Percentiles rank a stretch among this genome's conserved stretches.
phyloP scores from a whole-genome alignment of 257 asterid species.

The Penstemon davidsonii region DNA sequence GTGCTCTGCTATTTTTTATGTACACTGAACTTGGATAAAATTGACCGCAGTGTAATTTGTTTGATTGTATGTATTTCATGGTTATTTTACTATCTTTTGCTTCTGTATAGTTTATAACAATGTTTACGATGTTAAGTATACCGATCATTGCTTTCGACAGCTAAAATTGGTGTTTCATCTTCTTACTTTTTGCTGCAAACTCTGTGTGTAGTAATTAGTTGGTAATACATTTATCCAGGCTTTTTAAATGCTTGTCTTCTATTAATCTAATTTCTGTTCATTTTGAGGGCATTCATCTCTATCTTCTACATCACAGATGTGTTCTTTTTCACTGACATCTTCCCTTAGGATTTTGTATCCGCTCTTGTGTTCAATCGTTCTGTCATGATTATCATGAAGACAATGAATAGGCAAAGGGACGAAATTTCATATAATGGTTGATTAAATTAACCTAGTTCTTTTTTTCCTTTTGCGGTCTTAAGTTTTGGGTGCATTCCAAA shows the following conservation, averaged over 20 bases:
- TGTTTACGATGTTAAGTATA: too few relatives aligned
- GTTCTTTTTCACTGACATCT: conserved; percentile 1
- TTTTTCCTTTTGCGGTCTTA: neutral
- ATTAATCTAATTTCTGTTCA: neutral
- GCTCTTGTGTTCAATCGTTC: conserved; percentile 1
- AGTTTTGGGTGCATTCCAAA: neutral
- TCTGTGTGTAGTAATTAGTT: conserved; percentile 2
- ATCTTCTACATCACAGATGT: neutral
- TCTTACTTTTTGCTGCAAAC: conserved; percentile 11
- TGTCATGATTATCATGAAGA: neutral
- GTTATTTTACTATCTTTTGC: neutral
- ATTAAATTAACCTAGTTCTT: neutral
- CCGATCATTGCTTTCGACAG: neutral
- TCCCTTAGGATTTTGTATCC: neutral
- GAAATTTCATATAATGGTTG: neutral
- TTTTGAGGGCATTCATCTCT: neutral
- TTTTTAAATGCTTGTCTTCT: neutral
- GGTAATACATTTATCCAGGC: neutral
- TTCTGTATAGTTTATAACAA: too few relatives aligned
- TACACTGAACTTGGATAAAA: too few relatives aligned
- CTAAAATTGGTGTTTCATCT: neutral
- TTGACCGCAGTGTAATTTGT: too few relatives aligned
- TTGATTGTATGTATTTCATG: too few relatives aligned
- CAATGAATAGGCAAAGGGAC: neutral
- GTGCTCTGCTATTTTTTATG: neutral